Evolutionary conservation across 2,329 filamentous ascomycete species (phyloP).

Genomic region (Simplicillium aogashimaense): DNA sequence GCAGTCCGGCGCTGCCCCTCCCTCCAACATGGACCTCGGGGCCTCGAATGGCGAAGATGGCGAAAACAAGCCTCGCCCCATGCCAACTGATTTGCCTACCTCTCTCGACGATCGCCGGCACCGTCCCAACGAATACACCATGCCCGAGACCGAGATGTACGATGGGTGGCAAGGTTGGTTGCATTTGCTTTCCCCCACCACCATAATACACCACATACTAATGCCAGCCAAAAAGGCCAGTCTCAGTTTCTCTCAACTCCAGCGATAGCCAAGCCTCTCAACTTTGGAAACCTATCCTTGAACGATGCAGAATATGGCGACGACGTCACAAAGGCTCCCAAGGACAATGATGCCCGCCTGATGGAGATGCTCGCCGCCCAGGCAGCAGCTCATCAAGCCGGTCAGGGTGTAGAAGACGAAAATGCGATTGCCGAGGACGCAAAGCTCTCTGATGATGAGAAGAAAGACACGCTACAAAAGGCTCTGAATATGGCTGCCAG

Average conservation of each 20-base stretch:
- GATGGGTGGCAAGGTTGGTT: constrained; percentile 89
- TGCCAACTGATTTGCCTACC: constrained; percentile 80
- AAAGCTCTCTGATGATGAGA: constrained; percentile 64
- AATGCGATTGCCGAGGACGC: constrained; percentile 68
- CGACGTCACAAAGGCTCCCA: constrained; percentile 38
- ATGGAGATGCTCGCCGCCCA: constrained; percentile 96
- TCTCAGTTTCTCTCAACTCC: constrained; percentile 90
- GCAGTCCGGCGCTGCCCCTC: constrained; percentile 25
- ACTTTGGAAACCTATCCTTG: constrained; percentile 72
- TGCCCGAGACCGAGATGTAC: constrained; percentile 89
- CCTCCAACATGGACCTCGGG: constrained; percentile 48
- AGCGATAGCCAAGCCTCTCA: constrained; percentile 71
- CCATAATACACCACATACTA: constrained; percentile 11
- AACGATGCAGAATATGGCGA: constrained; percentile 71
- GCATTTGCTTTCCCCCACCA: neutral
- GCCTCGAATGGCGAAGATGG: constrained; percentile 32
- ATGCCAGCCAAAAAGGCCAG: constrained; percentile 53
- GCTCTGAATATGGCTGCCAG: constrained; percentile 90
- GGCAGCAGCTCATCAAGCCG: constrained; percentile 66
- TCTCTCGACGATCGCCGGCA: constrained; percentile 81
- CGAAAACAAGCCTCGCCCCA: constrained; percentile 34
- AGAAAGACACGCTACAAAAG: constrained; percentile 73
- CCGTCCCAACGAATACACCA: constrained; percentile 50
- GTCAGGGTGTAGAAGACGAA: constrained; percentile 65
- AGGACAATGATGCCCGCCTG: constrained; percentile 75